A percentile compares a stretch with the other conserved stretches of the same genome.
phyloP scores from a whole-genome alignment of 257 asterid species.

The Sherardia arvensis region DNA sequence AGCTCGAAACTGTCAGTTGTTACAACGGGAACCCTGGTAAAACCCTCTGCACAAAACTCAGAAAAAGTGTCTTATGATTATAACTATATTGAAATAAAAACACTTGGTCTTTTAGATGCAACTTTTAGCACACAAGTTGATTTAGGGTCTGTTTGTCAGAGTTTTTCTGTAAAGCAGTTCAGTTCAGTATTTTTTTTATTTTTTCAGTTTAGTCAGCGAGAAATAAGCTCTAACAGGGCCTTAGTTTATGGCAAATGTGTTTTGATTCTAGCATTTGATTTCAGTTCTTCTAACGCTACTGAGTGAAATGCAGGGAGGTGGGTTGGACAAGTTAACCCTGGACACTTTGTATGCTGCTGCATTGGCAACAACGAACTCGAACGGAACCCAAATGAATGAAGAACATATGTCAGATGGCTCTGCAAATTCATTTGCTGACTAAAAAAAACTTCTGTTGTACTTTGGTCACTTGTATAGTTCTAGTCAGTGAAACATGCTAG shows the following conservation, averaged over 20 bases:
- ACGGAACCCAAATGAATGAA: conserved; percentile 11
- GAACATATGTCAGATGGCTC: not conserved
- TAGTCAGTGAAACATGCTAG: not conserved
- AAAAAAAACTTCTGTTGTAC: no score
- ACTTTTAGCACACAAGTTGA: no score
- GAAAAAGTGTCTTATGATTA: no score
- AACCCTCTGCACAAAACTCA: not conserved
- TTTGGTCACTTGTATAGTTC: no score
- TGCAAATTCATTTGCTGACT: not conserved
- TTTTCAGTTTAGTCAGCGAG: no score
- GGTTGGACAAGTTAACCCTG: conserved; percentile 47
- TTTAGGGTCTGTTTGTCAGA: no score
- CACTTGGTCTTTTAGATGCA: no score
- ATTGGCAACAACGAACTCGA: conserved; percentile 19
- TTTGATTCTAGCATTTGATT: not conserved
- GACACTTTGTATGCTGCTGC: conserved; percentile 57
- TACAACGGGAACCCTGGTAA: conserved; percentile 27
- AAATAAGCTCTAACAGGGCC: no score
- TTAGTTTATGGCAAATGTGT: not conserved
- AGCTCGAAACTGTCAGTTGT: conserved; percentile 12
- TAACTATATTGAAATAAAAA: no score
- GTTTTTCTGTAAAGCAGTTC: no score
- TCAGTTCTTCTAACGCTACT: not conserved
- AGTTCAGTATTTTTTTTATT: no score
- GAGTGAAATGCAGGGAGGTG: conserved; percentile 33